Base-by-base conservation (phyloP, 257 asterid species). In the Schizonepeta tenuifolia region DNA sequence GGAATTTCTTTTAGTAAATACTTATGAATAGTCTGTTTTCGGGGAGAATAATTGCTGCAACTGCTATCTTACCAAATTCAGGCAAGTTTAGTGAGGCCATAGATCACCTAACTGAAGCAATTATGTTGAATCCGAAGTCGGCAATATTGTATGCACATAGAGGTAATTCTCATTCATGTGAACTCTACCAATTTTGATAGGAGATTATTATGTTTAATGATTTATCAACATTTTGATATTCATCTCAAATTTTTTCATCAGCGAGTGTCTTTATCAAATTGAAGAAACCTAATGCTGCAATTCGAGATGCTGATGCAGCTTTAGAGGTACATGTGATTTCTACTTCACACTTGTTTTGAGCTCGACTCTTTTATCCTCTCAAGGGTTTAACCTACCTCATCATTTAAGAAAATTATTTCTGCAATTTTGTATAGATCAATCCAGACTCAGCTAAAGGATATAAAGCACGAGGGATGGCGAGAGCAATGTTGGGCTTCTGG, bases 401-500 rank as follows among this genome's bases (percentile, higher is more conserved):
- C 65, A 21, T 65, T 56, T 40, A 69, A 20, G 33, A 54, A 20
- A 15, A 69, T 50, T 55, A 58, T 63, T 70, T 66, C 53, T 65
- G 12, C 17, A 33, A 58, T 73, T 47, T 54, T 36, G 31, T 80
- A 53, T 74, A 92, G 97, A 85, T 90, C 78, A 87, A 90, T 69
- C 86, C 91, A 15, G 96, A 89, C 84, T 90, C 92, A 31, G 95
- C 97, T 17, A 90, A 85, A 76, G 96, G 96, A 21, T 93, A 86
- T 63, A 93, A 93, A 89, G 79, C 86, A 59, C 86, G 96, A 67
- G 98, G 97, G 38, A 80, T 85, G 83, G 93, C 93, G 41, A 84
- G 85, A 82, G 86, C 90, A 65, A 85, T 87, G 96, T 54, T 90
- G 82, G 97, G 96, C 71, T 83, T 85, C 50, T 93, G 97, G 97